Percentiles rank a stretch among this genome's conserved stretches.
Evolutionary conservation across 495 filamentous ascomycete genomes (phyloP).

Genomic region (Aeminium ludgeri): DNA sequence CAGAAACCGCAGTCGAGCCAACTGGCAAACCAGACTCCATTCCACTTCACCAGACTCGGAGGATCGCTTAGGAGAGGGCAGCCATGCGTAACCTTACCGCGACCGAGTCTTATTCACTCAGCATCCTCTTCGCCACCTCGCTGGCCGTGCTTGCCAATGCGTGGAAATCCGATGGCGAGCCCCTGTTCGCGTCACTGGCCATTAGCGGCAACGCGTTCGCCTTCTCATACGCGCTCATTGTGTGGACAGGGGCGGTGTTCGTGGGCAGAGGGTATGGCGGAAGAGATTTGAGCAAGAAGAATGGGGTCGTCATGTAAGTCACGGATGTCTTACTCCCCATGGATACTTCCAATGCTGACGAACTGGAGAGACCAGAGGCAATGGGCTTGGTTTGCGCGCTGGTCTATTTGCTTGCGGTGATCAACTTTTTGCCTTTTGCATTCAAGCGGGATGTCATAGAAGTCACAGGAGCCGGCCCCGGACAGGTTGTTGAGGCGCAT

Average conservation of each 20-base stretch:
- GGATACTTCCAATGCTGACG: slow-evolving; percentile 7
- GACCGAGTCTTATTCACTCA: slow-evolving; percentile 53
- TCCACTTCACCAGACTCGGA: too few species aligned
- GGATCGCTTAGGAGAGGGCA: too few species aligned
- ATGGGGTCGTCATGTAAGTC: slow-evolving; percentile 54
- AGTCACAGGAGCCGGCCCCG: slow-evolving; percentile 81
- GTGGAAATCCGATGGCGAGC: slow-evolving; percentile 70
- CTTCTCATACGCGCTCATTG: slow-evolving; percentile 62
- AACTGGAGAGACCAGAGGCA: slow-evolving; percentile 55
- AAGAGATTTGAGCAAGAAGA: slow-evolving; percentile 71
- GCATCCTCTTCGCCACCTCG: slow-evolving; percentile 50
- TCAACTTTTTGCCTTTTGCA: slow-evolving; percentile 85
- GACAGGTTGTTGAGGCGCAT: slow-evolving; percentile 50
- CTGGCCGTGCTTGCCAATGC: slow-evolving; percentile 63
- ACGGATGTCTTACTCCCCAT: background rate
- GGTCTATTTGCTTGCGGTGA: slow-evolving; percentile 73
- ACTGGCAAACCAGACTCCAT: too few species aligned
- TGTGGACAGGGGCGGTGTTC: slow-evolving; percentile 88
- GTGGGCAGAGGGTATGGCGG: slow-evolving; percentile 81
- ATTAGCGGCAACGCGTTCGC: slow-evolving; percentile 74
- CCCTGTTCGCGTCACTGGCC: slow-evolving; percentile 72
- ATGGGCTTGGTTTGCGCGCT: slow-evolving; percentile 95
- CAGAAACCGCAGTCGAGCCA: too few species aligned
- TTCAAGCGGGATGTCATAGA: slow-evolving; percentile 97
- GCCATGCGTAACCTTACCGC: slow-evolving; percentile 34